Evolutionary conservation across 768 basidiomycete genomes (phyloP).

Genomic region (Trichaptum fuscoviolaceum): DNA sequence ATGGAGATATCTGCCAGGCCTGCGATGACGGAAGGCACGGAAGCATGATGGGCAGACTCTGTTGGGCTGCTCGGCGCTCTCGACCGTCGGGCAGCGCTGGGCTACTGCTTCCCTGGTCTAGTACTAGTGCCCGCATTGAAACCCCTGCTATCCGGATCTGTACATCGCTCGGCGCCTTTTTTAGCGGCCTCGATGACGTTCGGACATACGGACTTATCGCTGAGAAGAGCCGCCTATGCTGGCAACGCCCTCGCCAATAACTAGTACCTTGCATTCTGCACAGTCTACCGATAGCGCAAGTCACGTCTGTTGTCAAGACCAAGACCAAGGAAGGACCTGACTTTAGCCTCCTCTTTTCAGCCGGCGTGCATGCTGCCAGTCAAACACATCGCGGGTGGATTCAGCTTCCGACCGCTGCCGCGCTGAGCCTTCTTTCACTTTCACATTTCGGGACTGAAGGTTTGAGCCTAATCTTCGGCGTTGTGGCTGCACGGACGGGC

Average conservation of each 20-base stretch:
- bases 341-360: not conserved
- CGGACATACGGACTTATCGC: not conserved
- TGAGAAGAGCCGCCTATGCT: not conserved
- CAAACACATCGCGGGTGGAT: not conserved
- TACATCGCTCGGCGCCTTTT: too few relatives aligned
- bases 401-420: not conserved
- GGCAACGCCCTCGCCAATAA: not conserved
- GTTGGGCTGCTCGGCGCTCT: not conserved
- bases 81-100: not conserved
- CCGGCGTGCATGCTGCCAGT: not conserved
- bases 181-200: not conserved
- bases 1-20: not conserved
- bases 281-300: not conserved
- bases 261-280: not conserved
- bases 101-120: not conserved
- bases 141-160: too few relatives aligned
- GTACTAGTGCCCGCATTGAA: too few relatives aligned
- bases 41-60: not conserved
- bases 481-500: not conserved
- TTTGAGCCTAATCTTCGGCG: slow-evolving; percentile 1
- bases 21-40: not conserved
- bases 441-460: not conserved
- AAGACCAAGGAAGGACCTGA: not conserved
- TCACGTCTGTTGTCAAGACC: not conserved
- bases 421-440: not conserved